These are phyloP conservation scores for Linum lewisii DNA, from an alignment of 345 rosid genomes.

Conservation along the genomic window DNA sequence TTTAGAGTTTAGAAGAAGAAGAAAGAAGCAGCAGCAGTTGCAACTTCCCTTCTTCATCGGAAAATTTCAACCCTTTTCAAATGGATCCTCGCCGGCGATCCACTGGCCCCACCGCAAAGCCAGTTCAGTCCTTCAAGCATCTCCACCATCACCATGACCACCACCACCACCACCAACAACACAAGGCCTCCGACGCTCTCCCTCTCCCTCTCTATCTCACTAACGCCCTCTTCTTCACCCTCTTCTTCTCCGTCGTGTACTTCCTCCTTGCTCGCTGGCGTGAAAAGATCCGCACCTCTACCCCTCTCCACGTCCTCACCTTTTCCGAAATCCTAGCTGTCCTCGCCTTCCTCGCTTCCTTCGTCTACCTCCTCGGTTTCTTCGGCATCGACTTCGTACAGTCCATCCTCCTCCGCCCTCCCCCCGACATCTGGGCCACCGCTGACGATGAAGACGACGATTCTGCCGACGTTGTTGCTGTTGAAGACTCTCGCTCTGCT, in stretches of 20 bases:
- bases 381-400: constrained; percentile 31
- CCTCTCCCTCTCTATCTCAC: constrained; percentile 18
- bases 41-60: too few species aligned
- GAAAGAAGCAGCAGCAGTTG: too few species aligned
- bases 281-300: constrained; percentile 31
- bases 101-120: neutral
- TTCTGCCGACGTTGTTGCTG: neutral
- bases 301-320: constrained; percentile 27
- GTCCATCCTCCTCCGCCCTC: constrained; percentile 27
- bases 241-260: constrained; percentile 31
- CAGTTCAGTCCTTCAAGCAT: neutral
- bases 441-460: constrained; percentile 13
- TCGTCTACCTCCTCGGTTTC: constrained; percentile 28
- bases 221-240: constrained; percentile 22
- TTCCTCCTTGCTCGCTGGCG: constrained; percentile 35
- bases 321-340: constrained; percentile 24
- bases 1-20: too few species aligned
- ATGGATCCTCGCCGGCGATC: neutral
- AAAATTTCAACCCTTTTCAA: too few species aligned
- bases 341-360: constrained; percentile 20
- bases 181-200: constrained; percentile 12
- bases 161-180: neutral
- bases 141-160: neutral
- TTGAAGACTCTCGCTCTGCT: constrained; percentile 12
- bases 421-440: constrained; percentile 22